Evolutionary conservation across 1,284 basidiomycete genomes (phyloP).

Genomic region (Sparassis latifolia): DNA sequence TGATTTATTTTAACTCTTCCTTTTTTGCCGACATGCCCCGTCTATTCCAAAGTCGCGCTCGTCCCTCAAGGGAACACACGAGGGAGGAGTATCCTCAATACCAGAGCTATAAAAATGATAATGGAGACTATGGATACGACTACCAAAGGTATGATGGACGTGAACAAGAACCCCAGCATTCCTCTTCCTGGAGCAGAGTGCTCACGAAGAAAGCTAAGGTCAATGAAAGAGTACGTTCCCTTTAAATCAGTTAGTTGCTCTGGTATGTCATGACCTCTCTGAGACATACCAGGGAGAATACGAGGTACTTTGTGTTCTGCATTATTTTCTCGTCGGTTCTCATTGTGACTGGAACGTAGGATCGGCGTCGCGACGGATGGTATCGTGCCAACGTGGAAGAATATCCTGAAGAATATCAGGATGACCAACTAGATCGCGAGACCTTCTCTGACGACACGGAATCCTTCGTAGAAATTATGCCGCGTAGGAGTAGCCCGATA

Average conservation of each 20-base stretch:
- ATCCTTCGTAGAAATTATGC: slow-evolving; percentile 18
- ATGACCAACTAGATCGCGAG: slow-evolving; percentile 3
- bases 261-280: background rate
- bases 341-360: background rate
- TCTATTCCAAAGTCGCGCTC: slow-evolving; percentile 22
- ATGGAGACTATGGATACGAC: slow-evolving; percentile 17
- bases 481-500: slow-evolving; percentile 15
- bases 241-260: background rate
- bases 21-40: slow-evolving; percentile 20
- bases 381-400: slow-evolving; percentile 16
- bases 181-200: slow-evolving; percentile 22
- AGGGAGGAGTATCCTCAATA: slow-evolving; percentile 14
- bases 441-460: slow-evolving; percentile 13
- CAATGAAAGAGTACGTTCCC: slow-evolving; percentile 15
- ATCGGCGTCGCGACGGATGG: slow-evolving; percentile 5
- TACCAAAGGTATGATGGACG: slow-evolving; percentile 15
- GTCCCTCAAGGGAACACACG: slow-evolving; percentile 20
- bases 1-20: slow-evolving; percentile 4
- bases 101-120: slow-evolving; percentile 18
- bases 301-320: slow-evolving; percentile 4
- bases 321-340: no score
- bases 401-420: slow-evolving; percentile 13
- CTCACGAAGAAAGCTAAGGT: slow-evolving; percentile 15
- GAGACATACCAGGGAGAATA: slow-evolving; percentile 18
- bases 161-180: slow-evolving; percentile 11